Base-by-base conservation (phyloP, 129 eudicot genomes). In the Helichrysum umbraculigerum region DNA sequence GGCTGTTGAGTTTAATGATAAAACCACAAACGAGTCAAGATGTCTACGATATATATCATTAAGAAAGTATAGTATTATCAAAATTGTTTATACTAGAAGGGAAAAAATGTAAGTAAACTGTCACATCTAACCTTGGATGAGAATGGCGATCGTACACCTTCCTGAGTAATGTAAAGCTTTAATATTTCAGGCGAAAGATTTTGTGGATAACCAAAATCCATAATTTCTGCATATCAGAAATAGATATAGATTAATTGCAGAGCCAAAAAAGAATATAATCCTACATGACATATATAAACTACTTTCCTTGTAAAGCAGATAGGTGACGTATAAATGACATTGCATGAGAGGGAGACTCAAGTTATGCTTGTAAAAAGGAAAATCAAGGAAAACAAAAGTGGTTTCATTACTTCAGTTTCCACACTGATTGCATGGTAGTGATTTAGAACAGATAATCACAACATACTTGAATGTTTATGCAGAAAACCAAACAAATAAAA, bases 191-290 rank as follows among this genome's bases (percentile, higher is more conserved):
- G 97, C 2, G 99, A 94, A 47, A 94, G 99, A 84, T 94, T 94
- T 85, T 94, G 99, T 34, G 99, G 99, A 82, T 94, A 94, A 65
- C 99, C 97, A 70, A 94, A 94, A 74, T 94, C 99, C 99, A 94
- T 94, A 63, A 94, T 94, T 83, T 94, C 99, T 94, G 94, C 74
- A 87, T 59, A 84, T 79, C 15, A 35, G 54, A 65, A 29, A 19
- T 39, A 37, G 59, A 71, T 79, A 64, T 64, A 35, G 39, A 58
- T 39, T 39, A 39, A 8, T 39, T 9, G 9, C 35, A 41, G 71
- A 44, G 70, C 37, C 60, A 44, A 41, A 41, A 78, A 58, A 14
- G 64, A 72, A 37, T 21, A 25, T 39, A 41, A 25, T 10, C 51
- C 5, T 35, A 66, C 29, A 57, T 37, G 25, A 50, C 0, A 16